Evolutionary conservation across 2,329 filamentous ascomycete species (phyloP).

Genomic region (Furcasterigmium sp.): DNA sequence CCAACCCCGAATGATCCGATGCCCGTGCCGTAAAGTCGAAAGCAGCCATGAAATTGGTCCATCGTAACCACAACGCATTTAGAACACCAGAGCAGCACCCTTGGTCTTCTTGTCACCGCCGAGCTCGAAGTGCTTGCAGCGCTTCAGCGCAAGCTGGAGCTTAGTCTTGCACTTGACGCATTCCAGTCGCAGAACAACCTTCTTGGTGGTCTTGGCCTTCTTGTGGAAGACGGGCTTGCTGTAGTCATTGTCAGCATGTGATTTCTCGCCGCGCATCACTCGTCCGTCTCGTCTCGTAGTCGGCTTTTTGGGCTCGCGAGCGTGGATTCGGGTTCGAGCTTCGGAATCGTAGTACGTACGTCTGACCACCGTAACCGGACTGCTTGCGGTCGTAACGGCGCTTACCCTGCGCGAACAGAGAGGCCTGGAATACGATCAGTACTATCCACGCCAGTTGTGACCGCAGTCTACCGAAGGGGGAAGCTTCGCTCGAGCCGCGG

Average conservation of each 20-base stretch:
- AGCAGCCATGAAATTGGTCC: conserved; percentile 15
- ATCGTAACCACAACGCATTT: conserved; percentile 50
- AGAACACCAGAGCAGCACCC: conserved; percentile 99
- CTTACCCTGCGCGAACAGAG: conserved; percentile 97
- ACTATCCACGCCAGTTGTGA: background rate
- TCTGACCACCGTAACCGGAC: conserved; percentile 99
- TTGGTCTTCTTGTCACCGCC: conserved; percentile 99
- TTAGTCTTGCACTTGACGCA: conserved; percentile 98
- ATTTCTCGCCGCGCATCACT: background rate
- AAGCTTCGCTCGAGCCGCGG: conserved; percentile 9
- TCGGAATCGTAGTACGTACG: conserved; percentile 33
- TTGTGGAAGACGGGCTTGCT: conserved; percentile 99
- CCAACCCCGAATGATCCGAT: conserved; percentile 23
- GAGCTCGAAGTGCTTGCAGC: conserved; percentile 99
- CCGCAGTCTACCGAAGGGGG: too few relatives aligned
- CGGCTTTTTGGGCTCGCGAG: background rate
- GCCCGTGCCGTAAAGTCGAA: conserved; percentile 13
- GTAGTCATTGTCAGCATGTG: background rate
- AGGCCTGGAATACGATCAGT: conserved; percentile 51
- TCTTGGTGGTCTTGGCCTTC: conserved; percentile 99
- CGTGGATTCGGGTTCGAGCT: background rate
- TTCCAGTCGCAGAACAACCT: conserved; percentile 97
- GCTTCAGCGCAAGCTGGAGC: conserved; percentile 96
- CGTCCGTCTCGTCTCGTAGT: too few relatives aligned
- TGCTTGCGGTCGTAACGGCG: conserved; percentile 99